A percentile compares a stretch with the other conserved stretches of the same genome.
Evolutionary conservation across 768 basidiomycete genomes (phyloP).

Genomic region (Glaciozyma martinii): DNA sequence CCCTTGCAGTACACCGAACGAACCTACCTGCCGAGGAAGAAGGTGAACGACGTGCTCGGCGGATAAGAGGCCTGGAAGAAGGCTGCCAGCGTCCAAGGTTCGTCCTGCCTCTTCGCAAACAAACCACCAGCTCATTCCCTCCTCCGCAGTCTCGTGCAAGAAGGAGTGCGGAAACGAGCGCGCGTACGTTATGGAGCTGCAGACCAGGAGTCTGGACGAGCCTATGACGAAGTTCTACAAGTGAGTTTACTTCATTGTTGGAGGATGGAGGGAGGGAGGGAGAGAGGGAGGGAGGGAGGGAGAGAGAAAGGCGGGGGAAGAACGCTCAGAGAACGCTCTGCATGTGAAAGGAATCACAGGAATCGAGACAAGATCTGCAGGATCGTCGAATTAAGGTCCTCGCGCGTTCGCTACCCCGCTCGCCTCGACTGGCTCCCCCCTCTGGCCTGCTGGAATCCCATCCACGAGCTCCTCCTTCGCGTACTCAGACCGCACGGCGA

Average conservation of each 20-base stretch:
- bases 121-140: neutral
- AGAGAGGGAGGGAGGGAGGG: neutral
- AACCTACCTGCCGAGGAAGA: slow-evolving; percentile 83
- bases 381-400: too few relatives aligned
- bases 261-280: too few relatives aligned
- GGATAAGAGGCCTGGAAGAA: slow-evolving; percentile 90
- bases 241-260: slow-evolving; percentile 6
- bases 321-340: too few relatives aligned
- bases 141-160: slow-evolving; percentile 34
- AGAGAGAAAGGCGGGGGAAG: neutral
- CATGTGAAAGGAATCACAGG: too few relatives aligned
- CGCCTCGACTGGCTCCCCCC: too few relatives aligned
- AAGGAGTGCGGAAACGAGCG: slow-evolving; percentile 73
- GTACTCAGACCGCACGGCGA: too few relatives aligned
- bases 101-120: slow-evolving; percentile 20
- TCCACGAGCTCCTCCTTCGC: too few relatives aligned
- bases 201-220: slow-evolving; percentile 55
- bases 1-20: slow-evolving; percentile 63
- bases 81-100: slow-evolving; percentile 76
- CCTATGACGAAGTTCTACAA: slow-evolving; percentile 36
- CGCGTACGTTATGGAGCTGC: slow-evolving; percentile 91
- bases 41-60: slow-evolving; percentile 90
- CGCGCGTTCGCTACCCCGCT: too few relatives aligned
- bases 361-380: too few relatives aligned
- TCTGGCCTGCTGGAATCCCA: too few relatives aligned